Conservation (phyloP, 78 protist species). For the Trichosphaerium sp. region DNA sequence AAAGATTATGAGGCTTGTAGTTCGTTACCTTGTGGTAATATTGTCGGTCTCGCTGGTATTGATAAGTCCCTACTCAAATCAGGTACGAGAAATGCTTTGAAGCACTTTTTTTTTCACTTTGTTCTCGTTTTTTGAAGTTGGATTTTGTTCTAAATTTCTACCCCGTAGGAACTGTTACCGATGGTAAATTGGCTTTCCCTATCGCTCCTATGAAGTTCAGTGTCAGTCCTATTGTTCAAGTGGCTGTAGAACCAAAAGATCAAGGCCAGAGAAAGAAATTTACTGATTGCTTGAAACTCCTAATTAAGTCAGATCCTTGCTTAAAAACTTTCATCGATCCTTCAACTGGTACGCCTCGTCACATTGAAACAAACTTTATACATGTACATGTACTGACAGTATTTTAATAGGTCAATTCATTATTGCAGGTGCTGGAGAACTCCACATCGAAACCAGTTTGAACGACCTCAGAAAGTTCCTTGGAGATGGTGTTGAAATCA, state of each 20-base stretch:
- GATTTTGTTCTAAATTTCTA: no score
- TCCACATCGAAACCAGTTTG: conserved; percentile 43
- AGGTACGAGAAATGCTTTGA: no score
- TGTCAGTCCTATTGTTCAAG: conserved; percentile 44
- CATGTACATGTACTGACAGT: no score
- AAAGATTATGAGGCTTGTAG: conserved; percentile 1
- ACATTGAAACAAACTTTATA: background rate
- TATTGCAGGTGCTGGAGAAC: conserved; percentile 53
- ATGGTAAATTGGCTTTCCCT: background rate
- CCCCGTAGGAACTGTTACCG: no score
- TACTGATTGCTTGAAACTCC: conserved; percentile 73
- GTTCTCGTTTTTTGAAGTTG: no score
- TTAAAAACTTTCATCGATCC: background rate
- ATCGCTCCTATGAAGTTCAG: conserved; percentile 22
- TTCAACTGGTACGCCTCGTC: no score
- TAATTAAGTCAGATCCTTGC: conserved; percentile 1
- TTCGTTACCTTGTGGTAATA: conserved; percentile 45
- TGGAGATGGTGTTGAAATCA: background rate
- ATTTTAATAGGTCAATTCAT: conserved; percentile 50
- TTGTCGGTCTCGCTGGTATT: conserved; percentile 52
- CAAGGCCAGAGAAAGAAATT: conserved; percentile 2
- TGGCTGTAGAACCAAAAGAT: conserved; percentile 55
- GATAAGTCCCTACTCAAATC: conserved; percentile 50
- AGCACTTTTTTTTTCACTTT: no score
- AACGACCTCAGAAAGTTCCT: conserved; percentile 20